Evolutionary conservation across 1,139 yeast genomes (phyloP).

Genomic region (Scheffersomyces illinoinensis): DNA sequence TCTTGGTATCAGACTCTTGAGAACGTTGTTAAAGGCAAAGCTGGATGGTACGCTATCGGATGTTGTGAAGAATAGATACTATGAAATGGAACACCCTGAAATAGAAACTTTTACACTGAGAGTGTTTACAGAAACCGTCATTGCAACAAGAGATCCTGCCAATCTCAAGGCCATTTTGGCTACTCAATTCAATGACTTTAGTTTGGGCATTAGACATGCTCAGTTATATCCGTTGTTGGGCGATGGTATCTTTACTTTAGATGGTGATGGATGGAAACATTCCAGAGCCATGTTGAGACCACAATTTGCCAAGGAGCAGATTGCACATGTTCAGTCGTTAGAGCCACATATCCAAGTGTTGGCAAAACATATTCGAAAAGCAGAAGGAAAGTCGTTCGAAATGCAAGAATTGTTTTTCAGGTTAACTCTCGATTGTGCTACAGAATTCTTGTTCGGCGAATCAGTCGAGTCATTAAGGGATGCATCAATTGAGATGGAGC

Average conservation of each 20-base stretch:
- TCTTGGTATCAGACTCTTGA: conserved; percentile 8
- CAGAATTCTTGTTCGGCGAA: conserved; percentile 43
- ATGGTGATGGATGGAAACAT: conserved; percentile 59
- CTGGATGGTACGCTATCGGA: conserved; percentile 12
- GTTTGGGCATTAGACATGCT: conserved; percentile 49
- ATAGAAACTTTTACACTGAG: conserved; percentile 13
- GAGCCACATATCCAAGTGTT: conserved; percentile 49
- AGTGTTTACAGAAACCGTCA: conserved; percentile 13
- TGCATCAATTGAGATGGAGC: conserved; percentile 18
- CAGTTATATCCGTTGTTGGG: conserved; percentile 49
- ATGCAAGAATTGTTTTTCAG: conserved; percentile 40
- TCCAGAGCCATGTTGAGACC: conserved; percentile 60
- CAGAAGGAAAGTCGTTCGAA: conserved; percentile 25
- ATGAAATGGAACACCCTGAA: conserved; percentile 3
- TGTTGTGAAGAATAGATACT: conserved; percentile 8
- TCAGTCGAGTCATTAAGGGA: conserved; percentile 33
- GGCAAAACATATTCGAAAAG: conserved; percentile 29
- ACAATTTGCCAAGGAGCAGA: conserved; percentile 57
- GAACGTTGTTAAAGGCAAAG: conserved; percentile 10
- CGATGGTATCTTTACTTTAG: conserved; percentile 58
- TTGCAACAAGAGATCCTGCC: conserved; percentile 23
- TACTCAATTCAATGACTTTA: conserved; percentile 51
- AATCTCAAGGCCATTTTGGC: conserved; percentile 42
- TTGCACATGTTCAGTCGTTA: conserved; percentile 48
- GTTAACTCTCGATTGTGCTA: conserved; percentile 42